A percentile compares a stretch with the other conserved stretches of the same genome.
phyloP scores from a whole-genome alignment of 2,329 filamentous ascomycete species.

The Lizonia empirigonia region DNA sequence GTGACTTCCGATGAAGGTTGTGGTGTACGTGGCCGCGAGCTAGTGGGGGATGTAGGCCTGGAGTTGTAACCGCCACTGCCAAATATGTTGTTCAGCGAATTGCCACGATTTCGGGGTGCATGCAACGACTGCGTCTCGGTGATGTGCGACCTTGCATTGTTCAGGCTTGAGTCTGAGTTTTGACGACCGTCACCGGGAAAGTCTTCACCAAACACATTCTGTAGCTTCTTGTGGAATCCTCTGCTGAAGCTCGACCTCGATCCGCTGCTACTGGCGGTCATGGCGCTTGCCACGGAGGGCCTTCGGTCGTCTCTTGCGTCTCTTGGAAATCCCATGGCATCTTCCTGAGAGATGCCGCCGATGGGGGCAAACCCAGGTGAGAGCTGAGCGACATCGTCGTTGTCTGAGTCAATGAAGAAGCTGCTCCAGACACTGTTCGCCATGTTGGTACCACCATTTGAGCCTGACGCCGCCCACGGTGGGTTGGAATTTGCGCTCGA shows the following conservation, averaged over 20 bases:
- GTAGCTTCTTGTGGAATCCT: conserved; percentile 75
- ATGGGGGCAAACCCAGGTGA: conserved; percentile 69
- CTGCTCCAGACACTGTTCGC: conserved; percentile 56
- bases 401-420: conserved; percentile 78
- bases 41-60: conserved; percentile 71
- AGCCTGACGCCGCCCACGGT: conserved; percentile 57
- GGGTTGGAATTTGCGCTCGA: conserved; percentile 57
- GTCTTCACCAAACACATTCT: conserved; percentile 92
- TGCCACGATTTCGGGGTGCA: conserved; percentile 77
- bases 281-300: conserved; percentile 86
- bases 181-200: conserved; percentile 68
- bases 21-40: conserved; percentile 81
- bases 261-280: conserved; percentile 82
- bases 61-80: conserved; percentile 55
- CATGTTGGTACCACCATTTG: conserved; percentile 49
- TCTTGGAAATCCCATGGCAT: conserved; percentile 52
- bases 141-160: conserved; percentile 54
- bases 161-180: conserved; percentile 72
- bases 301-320: conserved; percentile 76
- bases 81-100: conserved; percentile 73
- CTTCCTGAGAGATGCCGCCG: conserved; percentile 57
- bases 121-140: conserved; percentile 63
- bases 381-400: conserved; percentile 70
- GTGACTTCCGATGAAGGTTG: conserved; percentile 90
- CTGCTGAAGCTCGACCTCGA: conserved; percentile 76